Percentiles rank a stretch among this genome's conserved stretches.
Evolutionary conservation across 768 basidiomycete species (phyloP).

Genomic region (Porpolomopsis calyptriformis): DNA sequence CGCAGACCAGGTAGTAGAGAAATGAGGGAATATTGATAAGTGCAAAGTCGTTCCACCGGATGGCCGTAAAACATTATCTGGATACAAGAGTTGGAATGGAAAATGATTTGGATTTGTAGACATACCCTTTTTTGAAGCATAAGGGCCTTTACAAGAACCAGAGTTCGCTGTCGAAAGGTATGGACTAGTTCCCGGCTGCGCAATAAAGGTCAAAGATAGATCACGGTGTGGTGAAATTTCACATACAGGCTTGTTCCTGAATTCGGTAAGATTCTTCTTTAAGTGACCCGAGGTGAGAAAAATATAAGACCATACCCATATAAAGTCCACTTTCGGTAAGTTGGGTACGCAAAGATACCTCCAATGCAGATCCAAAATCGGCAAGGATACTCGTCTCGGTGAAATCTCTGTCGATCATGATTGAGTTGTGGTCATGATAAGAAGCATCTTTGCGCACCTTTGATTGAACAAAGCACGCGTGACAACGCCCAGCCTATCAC

Average conservation of each 20-base stretch:
- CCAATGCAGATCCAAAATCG: slow-evolving; percentile 73
- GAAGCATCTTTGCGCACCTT: slow-evolving; percentile 28
- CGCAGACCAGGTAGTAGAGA: slow-evolving; percentile 77
- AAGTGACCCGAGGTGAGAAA: not conserved
- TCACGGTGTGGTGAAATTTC: not conserved
- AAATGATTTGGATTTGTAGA: not conserved
- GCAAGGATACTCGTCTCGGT: slow-evolving; percentile 79
- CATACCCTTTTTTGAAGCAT: slow-evolving; percentile 86
- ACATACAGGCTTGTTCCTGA: slow-evolving; percentile 62
- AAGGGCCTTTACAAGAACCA: slow-evolving; percentile 89
- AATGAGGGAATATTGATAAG: slow-evolving; percentile 95
- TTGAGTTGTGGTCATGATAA: slow-evolving; percentile 1
- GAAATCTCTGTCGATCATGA: slow-evolving; percentile 56
- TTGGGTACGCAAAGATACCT: slow-evolving; percentile 63
- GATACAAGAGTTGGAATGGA: not conserved
- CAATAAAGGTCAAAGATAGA: slow-evolving; percentile 3
- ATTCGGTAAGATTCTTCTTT: not conserved
- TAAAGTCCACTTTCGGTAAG: slow-evolving; percentile 89
- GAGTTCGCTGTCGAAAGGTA: slow-evolving; percentile 83
- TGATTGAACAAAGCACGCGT: slow-evolving; percentile 88
- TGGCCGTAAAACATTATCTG: slow-evolving; percentile 97
- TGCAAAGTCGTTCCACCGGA: slow-evolving; percentile 91
- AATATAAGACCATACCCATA: slow-evolving; percentile 57
- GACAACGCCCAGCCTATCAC: slow-evolving; percentile 89
- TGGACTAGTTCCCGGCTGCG: slow-evolving; percentile 83